Percentiles rank a stretch among this genome's conserved stretches.
Conservation (phyloP, 2,329 filamentous ascomycete species). For the Pestalotiopsis sp. region DNA sequence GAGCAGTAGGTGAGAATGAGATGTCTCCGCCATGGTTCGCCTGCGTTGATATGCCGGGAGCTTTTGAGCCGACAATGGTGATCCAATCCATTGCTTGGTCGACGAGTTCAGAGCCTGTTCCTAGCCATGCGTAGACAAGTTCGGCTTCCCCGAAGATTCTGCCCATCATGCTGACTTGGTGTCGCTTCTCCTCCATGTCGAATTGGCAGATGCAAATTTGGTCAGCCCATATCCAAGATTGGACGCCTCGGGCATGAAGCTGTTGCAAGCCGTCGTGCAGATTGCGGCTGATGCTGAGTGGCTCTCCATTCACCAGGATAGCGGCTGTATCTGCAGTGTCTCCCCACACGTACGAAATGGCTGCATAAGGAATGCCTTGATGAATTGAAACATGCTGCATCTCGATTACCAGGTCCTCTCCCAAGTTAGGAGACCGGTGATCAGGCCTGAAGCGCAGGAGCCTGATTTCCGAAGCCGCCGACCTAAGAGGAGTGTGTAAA, state of each 20-base stretch:
- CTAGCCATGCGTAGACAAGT: background rate
- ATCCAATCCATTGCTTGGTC: background rate
- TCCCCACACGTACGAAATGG: background rate
- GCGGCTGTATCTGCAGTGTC: background rate
- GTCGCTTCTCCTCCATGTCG: background rate
- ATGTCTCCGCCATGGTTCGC: background rate
- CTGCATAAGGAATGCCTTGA: background rate
- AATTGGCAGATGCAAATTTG: background rate
- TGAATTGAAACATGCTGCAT: background rate
- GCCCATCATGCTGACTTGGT: background rate
- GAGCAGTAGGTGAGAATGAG: background rate
- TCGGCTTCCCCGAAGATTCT: background rate
- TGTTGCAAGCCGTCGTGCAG: background rate
- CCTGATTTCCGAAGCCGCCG: background rate
- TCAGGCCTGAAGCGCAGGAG: background rate
- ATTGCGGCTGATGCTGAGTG: background rate
- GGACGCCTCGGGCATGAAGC: background rate
- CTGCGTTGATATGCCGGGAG: background rate
- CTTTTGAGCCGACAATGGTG: background rate
- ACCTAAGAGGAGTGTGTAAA: background rate
- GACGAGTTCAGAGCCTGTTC: background rate
- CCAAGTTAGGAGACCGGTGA: background rate
- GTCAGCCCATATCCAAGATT: background rate
- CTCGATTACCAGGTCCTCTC: background rate
- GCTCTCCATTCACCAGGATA: background rate